These are phyloP conservation scores for Cerrena zonata DNA, from an alignment of 1,284 basidiomycete genomes.

Conservation along the genomic window DNA sequence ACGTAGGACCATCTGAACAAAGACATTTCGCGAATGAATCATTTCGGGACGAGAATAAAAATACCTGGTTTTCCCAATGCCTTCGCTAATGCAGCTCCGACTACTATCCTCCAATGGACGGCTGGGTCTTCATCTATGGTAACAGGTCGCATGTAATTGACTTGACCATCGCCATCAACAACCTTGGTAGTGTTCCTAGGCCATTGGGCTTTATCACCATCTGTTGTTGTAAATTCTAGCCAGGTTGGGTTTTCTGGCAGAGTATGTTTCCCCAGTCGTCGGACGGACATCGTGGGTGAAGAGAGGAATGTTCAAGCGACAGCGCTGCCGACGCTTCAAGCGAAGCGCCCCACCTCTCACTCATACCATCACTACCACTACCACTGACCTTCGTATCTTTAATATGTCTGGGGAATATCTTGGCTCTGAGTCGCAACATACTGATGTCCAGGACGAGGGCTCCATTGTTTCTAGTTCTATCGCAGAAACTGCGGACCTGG, in stretches of 20 bases:
- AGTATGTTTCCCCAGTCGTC: constrained; percentile 19
- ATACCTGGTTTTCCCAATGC: constrained; percentile 45
- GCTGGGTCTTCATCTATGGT: constrained; percentile 41
- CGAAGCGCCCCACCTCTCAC: no score
- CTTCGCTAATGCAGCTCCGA: constrained; percentile 53
- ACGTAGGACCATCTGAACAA: constrained; percentile 43
- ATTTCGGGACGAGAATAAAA: constrained; percentile 13
- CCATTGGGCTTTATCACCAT: constrained; percentile 49
- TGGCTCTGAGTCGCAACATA: no score
- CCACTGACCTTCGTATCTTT: no score
- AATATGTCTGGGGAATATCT: no score
- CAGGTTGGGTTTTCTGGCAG: constrained; percentile 49
- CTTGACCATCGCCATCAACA: constrained; percentile 52
- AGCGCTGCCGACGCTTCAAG: no score
- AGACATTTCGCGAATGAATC: not conserved
- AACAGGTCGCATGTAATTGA: constrained; percentile 63
- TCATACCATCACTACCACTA: no score
- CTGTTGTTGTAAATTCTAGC: constrained; percentile 55
- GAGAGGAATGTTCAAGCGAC: no score
- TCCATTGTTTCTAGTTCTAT: no score
- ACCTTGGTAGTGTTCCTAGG: constrained; percentile 49
- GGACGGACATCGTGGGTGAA: constrained; percentile 41
- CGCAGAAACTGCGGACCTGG: no score
- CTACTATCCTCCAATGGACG: constrained; percentile 56
- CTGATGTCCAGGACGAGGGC: no score